Conservation (phyloP, 1,284 basidiomycete species). For the Inonotus hispidus region DNA sequence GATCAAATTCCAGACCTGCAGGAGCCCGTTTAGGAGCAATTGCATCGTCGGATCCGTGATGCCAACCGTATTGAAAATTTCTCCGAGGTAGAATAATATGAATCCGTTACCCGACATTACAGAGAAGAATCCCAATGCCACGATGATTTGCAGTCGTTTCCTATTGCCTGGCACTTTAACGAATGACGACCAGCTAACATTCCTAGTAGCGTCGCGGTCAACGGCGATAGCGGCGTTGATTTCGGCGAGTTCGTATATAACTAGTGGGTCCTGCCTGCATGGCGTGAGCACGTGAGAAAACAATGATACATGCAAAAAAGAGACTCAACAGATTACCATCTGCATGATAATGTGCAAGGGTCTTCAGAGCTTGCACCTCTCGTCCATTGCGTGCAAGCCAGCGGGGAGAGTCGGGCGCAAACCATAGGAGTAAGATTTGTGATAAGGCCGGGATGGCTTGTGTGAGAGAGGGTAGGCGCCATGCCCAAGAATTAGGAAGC, state of each 20-base stretch:
- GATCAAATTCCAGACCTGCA: conserved; percentile 70
- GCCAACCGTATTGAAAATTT: conserved; percentile 66
- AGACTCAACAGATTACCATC: conserved; percentile 48
- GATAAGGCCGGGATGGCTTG: conserved; percentile 58
- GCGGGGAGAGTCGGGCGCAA: conserved; percentile 67
- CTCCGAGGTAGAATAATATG: conserved; percentile 76
- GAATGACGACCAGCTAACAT: conserved; percentile 58
- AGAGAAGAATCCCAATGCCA: conserved; percentile 66
- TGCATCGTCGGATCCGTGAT: conserved; percentile 57
- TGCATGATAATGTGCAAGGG: conserved; percentile 69
- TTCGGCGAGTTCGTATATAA: conserved; percentile 68
- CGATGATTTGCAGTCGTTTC: conserved; percentile 61
- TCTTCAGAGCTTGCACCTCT: conserved; percentile 51
- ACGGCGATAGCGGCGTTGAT: conserved; percentile 62
- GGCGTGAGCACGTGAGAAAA: neutral
- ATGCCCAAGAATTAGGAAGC: conserved; percentile 60
- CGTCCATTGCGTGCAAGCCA: conserved; percentile 62
- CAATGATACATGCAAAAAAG: neutral
- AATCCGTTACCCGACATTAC: conserved; percentile 34
- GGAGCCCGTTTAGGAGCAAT: conserved; percentile 39
- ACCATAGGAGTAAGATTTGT: conserved; percentile 54
- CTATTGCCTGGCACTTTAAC: conserved; percentile 57
- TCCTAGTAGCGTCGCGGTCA: conserved; percentile 47
- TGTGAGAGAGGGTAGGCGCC: conserved; percentile 67
- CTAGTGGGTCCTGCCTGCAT: conserved; percentile 57